phyloP scores from a whole-genome alignment of 2,329 filamentous ascomycete species.

The Sarocladium oryzae region DNA sequence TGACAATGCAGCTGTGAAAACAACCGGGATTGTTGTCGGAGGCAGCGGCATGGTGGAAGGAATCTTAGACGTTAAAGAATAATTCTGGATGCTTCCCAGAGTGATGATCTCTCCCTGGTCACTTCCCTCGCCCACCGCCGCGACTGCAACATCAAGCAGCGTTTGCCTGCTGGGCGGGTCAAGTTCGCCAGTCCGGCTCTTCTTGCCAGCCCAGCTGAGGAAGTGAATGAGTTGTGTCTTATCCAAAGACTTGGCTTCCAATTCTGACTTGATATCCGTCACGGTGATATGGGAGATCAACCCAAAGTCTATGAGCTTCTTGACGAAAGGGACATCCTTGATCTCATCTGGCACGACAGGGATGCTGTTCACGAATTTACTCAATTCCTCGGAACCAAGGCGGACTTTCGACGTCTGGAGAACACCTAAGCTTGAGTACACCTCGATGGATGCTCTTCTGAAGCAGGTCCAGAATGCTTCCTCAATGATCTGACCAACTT shows the following conservation, averaged over 20 bases:
- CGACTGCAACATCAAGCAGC: constrained; percentile 75
- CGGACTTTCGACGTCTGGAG: constrained; percentile 79
- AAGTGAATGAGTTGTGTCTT: constrained; percentile 76
- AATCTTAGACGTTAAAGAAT: constrained; percentile 70
- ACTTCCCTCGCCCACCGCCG: constrained; percentile 55
- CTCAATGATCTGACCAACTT: constrained; percentile 82
- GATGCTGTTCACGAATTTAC: constrained; percentile 77
- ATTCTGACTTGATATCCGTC: constrained; percentile 74
- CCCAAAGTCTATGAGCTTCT: constrained; percentile 74
- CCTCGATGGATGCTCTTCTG: constrained; percentile 73
- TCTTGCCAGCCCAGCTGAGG: constrained; percentile 73
- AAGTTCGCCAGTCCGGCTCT: constrained; percentile 64
- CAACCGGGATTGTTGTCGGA: constrained; percentile 73
- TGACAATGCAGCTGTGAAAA: constrained; percentile 67
- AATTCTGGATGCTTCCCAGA: constrained; percentile 68
- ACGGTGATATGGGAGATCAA: constrained; percentile 84
- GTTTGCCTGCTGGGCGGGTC: constrained; percentile 60
- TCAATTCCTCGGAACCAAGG: constrained; percentile 59
- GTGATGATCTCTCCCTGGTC: constrained; percentile 67
- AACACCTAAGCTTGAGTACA: constrained; percentile 83
- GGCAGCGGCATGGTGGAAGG: constrained; percentile 77
- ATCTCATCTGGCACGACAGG: constrained; percentile 77
- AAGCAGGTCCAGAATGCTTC: constrained; percentile 95
- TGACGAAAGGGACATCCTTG: constrained; percentile 67
- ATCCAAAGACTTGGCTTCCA: constrained; percentile 75